A percentile compares a stretch with the other conserved stretches of the same genome.
phyloP scores from a whole-genome alignment of 2,329 filamentous ascomycete genomes.

The Diplodia mutila region DNA sequence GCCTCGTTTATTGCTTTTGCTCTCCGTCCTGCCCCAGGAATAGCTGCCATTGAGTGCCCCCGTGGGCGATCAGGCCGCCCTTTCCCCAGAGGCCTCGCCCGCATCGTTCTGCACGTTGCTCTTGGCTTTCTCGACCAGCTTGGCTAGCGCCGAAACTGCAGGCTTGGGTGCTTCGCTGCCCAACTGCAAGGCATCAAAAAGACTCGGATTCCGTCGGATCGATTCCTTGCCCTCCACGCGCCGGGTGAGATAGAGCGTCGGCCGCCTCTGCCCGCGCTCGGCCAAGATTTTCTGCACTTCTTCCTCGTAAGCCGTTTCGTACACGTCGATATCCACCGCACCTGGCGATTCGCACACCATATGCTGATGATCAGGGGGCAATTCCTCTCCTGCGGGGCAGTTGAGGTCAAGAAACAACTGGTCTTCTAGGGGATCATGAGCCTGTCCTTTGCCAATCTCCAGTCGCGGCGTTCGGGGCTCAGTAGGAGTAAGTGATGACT shows the following conservation, averaged over 20 bases:
- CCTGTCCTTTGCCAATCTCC: constrained; percentile 56
- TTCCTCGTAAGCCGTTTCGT: constrained; percentile 82
- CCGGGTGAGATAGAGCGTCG: constrained; percentile 62
- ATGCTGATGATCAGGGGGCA: constrained; percentile 43
- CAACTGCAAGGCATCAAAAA: constrained; percentile 37
- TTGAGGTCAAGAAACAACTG: constrained; percentile 78
- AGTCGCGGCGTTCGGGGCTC: constrained; percentile 9
- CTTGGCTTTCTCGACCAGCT: constrained; percentile 42
- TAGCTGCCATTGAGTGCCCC: background rate
- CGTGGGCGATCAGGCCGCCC: constrained; percentile 13
- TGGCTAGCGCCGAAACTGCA: constrained; percentile 35
- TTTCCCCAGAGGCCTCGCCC: constrained; percentile 16
- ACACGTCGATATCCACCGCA: constrained; percentile 83
- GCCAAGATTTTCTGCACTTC: constrained; percentile 75
- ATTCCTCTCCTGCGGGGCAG: constrained; percentile 52
- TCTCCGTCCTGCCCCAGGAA: constrained; percentile 7
- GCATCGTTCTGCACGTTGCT: constrained; percentile 26
- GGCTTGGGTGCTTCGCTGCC: constrained; percentile 38
- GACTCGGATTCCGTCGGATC: constrained; percentile 37
- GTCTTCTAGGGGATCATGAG: constrained; percentile 66
- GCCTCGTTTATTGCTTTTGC: constrained; percentile 8
- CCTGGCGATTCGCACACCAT: constrained; percentile 83
- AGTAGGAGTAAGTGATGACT: constrained; percentile 3
- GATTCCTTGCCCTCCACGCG: constrained; percentile 52
- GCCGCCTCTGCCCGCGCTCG: constrained; percentile 46